Base-by-base conservation (phyloP, 371 early-diverging fungal genomes). In the Coemansia sp. region DNA sequence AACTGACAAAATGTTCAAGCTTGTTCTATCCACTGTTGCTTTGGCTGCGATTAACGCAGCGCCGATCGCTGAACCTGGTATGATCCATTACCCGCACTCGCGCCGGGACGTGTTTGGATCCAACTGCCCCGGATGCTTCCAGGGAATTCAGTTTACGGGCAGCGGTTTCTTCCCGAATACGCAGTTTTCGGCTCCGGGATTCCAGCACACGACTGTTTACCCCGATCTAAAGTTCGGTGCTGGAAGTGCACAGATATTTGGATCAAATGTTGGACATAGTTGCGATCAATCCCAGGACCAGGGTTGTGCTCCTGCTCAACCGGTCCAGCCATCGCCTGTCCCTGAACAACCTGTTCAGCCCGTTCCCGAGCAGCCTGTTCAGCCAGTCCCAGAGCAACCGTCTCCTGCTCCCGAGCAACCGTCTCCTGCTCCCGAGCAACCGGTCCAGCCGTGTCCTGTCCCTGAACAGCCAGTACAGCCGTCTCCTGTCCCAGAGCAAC, bases 111-210 rank as follows among this genome's bases (percentile, higher is more conserved):
- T 60, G 48, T 47, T 28, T 20, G 61, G 30, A 6, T 16, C 33
- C 2, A 30, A 21, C 25, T 60, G 48, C 25, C 61, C 61, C 21
- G 61, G 48, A 12, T 60, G 61, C 61, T 47, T 30, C 30, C 40
- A 59, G 59, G 59, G 59, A 44, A 7, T 65, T 1, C 58, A 50
- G 21, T 59, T 69, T 21, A 25, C 57, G 25, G 66, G 69, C 9
- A 44, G 59, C 50, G 51, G 51, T 11, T 18, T 65, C 6, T 69
- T 65, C 48, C 74, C 74, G 9, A 68, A 28, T 30, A 51, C 74
- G 6, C 69, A 65, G 65, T 73, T 73, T 33, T 30, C 60, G 11
- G 65, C 61, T 2, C 59, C 69, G 1, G 64, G 58, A 21, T 73
- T 68, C 53, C 50, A 21, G 53, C 69, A 73, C 48, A 65, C 62